A percentile compares a stretch with the other conserved stretches of the same genome.
phyloP scores from a whole-genome alignment of 139 green algal species.

The Chlorella vulgaris region DNA sequence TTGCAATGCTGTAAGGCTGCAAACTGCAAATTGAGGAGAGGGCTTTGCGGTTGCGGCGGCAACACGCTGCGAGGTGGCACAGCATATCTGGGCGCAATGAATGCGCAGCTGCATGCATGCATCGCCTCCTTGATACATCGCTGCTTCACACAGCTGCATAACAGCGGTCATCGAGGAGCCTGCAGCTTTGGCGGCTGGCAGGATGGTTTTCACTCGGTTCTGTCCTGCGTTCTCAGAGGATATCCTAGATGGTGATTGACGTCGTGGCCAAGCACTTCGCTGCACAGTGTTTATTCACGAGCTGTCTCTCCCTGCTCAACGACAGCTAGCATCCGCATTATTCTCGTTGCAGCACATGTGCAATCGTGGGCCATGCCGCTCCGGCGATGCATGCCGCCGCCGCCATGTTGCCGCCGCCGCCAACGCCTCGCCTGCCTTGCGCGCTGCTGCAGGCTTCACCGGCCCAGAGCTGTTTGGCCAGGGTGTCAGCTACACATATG shows the following conservation, averaged over 20 bases:
- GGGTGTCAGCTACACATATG: slow-evolving; percentile 96
- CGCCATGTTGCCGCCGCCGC: not conserved
- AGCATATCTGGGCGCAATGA: too few relatives aligned
- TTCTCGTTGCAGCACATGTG: too few relatives aligned
- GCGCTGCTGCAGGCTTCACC: slow-evolving; percentile 64
- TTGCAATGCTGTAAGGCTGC: not conserved
- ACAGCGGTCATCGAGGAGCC: too few relatives aligned
- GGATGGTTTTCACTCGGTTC: not conserved
- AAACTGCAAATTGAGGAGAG: too few relatives aligned
- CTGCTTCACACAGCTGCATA: not conserved
- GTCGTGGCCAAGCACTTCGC: not conserved
- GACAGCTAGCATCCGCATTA: too few relatives aligned
- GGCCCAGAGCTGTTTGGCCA: slow-evolving; percentile 78
- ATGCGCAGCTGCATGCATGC: too few relatives aligned
- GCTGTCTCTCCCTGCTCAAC: too few relatives aligned
- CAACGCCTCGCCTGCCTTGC: not conserved
- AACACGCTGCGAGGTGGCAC: too few relatives aligned
- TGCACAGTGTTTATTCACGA: too few relatives aligned
- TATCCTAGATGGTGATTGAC: not conserved
- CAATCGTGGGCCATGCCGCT: too few relatives aligned
- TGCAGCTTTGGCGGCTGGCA: not conserved
- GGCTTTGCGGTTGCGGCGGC: too few relatives aligned
- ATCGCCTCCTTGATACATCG: too few relatives aligned
- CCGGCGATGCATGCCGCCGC: not conserved
- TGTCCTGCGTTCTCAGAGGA: not conserved